Percentiles rank a stretch among this genome's conserved stretches.
phyloP scores from a whole-genome alignment of 495 filamentous ascomycete genomes.

The Lasiosphaeria hispida region DNA sequence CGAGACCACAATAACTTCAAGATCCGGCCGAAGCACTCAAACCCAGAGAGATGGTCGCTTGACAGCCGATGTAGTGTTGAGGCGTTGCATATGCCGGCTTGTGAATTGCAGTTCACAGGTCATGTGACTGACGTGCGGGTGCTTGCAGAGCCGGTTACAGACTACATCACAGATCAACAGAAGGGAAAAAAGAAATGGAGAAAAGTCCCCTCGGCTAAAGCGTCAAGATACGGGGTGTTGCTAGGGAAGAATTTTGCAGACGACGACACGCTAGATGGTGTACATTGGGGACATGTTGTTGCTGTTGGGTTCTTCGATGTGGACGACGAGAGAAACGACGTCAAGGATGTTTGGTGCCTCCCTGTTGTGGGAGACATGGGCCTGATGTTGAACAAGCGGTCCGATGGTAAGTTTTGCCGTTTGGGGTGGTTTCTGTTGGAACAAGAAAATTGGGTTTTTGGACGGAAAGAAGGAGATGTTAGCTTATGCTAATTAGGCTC shows the following conservation, averaged over 20 bases:
- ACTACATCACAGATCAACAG: neutral
- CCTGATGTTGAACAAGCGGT: constrained; percentile 2
- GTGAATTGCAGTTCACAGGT: constrained; percentile 3
- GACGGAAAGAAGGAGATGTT: neutral
- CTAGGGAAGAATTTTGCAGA: neutral
- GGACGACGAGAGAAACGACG: neutral
- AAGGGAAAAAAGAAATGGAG: neutral
- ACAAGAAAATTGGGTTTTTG: neutral
- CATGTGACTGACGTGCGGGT: neutral
- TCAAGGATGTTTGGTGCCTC: constrained; percentile 6
- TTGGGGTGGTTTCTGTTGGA: neutral
- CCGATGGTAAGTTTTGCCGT: constrained; percentile 3
- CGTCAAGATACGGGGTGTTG: constrained; percentile 1
- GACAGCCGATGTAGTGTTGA: neutral
- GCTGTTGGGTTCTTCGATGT: constrained; percentile 6
- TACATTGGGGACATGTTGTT: neutral
- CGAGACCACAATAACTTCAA: neutral
- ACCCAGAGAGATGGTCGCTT: constrained; percentile 1
- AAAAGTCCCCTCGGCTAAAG: neutral
- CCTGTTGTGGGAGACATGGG: neutral
- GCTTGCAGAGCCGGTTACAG: neutral
- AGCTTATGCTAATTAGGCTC: neutral
- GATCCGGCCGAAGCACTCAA: neutral
- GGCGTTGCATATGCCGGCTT: constrained; percentile 4
- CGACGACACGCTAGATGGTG: neutral